Conservation (phyloP, 2,329 filamentous ascomycete species). For the Neofusicoccum parvum region DNA sequence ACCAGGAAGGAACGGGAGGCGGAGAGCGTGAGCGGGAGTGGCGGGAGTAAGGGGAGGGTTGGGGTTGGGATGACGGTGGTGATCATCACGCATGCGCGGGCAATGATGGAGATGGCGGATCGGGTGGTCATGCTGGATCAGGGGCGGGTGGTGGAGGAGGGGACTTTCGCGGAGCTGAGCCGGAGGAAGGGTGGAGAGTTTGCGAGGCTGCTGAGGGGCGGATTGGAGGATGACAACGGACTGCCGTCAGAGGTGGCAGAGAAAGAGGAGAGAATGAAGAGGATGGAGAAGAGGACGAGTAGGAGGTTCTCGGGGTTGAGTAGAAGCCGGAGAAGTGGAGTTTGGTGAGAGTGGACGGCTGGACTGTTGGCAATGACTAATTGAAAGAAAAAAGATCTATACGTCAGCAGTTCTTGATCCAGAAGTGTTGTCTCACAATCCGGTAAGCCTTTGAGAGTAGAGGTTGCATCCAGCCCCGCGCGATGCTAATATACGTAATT, state of each 20-base stretch:
- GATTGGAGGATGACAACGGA: background rate
- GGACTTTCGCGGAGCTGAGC: slow-evolving; percentile 64
- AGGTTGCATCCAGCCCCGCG: too few relatives aligned
- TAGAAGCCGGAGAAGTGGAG: too few relatives aligned
- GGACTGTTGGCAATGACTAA: too few relatives aligned
- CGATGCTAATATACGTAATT: background rate
- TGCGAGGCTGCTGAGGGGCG: slow-evolving; percentile 42
- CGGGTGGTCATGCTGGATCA: slow-evolving; percentile 71
- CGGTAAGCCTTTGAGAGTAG: too few relatives aligned
- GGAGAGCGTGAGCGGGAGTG: too few relatives aligned
- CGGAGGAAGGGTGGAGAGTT: slow-evolving; percentile 32
- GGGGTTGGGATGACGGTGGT: slow-evolving; percentile 66
- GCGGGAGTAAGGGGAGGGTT: background rate
- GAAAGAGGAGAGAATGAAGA: background rate
- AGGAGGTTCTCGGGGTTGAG: too few relatives aligned
- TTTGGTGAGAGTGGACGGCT: too few relatives aligned
- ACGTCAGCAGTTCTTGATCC: too few relatives aligned
- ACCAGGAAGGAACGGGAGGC: background rate
- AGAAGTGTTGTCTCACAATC: too few relatives aligned
- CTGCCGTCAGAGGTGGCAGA: background rate
- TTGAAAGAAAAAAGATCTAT: too few relatives aligned
- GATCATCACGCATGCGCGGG: slow-evolving; percentile 76
- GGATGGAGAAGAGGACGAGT: background rate
- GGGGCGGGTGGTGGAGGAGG: slow-evolving; percentile 67
- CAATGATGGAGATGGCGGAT: slow-evolving; percentile 86